A percentile compares a stretch with the other conserved stretches of the same genome.
phyloP scores from a whole-genome alignment of 306 rosid genomes.

The Styphnolobium japonicum region DNA sequence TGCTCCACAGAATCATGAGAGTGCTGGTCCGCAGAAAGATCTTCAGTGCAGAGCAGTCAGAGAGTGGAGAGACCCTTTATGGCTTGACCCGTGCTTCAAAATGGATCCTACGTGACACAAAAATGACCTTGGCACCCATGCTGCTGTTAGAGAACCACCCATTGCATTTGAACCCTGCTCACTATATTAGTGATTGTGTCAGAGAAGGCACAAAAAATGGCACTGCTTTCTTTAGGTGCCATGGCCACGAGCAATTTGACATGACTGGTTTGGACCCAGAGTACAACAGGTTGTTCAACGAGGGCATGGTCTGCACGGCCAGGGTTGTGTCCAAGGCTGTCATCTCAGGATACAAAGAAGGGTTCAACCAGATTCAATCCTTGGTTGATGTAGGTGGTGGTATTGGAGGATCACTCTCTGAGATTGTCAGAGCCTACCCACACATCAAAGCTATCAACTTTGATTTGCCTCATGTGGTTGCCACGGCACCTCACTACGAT shows the following conservation, averaged over 20 bases:
- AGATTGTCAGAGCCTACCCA: slow-evolving; percentile 45
- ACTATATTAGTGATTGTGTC: slow-evolving; percentile 20
- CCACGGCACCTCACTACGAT: slow-evolving; percentile 34
- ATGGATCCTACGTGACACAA: slow-evolving; percentile 44
- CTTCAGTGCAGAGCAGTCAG: slow-evolving; percentile 31
- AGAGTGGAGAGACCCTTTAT: slow-evolving; percentile 30
- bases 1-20: slow-evolving; percentile 35
- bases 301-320: slow-evolving; percentile 45
- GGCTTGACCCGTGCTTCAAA: slow-evolving; percentile 34
- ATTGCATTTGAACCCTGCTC: slow-evolving; percentile 29
- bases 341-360: slow-evolving; percentile 34
- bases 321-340: slow-evolving; percentile 38
- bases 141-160: slow-evolving; percentile 45
- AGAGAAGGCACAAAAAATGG: slow-evolving; percentile 40
- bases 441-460: slow-evolving; percentile 46
- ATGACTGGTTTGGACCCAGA: slow-evolving; percentile 30
- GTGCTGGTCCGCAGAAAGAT: slow-evolving; percentile 41
- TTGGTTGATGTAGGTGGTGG: slow-evolving; percentile 53
- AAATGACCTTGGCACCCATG: slow-evolving; percentile 40
- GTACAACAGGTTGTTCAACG: slow-evolving; percentile 37
- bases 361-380: slow-evolving; percentile 33
- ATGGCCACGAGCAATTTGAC: slow-evolving; percentile 50
- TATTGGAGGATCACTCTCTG: slow-evolving; percentile 46
- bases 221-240: slow-evolving; percentile 43
- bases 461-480: slow-evolving; percentile 46